Base-by-base conservation (phyloP, 495 filamentous ascomycete genomes). In the Penicillium ochrochloron region DNA sequence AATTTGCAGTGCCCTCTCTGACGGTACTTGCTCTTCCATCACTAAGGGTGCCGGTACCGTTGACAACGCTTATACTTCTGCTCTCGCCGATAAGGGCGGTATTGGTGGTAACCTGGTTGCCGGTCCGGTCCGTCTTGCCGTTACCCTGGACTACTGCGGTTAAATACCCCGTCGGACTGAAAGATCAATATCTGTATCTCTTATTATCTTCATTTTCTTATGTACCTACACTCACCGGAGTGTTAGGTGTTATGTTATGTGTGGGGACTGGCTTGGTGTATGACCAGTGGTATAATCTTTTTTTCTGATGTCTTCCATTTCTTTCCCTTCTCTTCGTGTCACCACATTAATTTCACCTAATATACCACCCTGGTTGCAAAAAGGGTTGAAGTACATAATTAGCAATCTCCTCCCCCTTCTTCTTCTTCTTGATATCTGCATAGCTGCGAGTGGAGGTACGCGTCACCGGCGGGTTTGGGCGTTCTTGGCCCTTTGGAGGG, bases 71-170 rank as follows among this genome's bases (percentile, higher is more conserved):
- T 80, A 80, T 34, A 77, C 70, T 15, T 48, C 44, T 17, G 65
- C 61, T 42, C 59, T 77, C 65, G 71, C 74, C 5, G 65, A 60
- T 27, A 35, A 70, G 33, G 78, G 73, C 68, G 78, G 78, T 50
- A 77, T 80, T 35, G 78, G 78, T 46, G 78, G 74, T 9, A 79
- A 79, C 65, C 60, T 80, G 42, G 51, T 55, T n/a, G 51, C 69
- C 54, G 75, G 71, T 25, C 58, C 73, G 51, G 65, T 76, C 33
- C 68, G 74, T 63, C 60, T 78, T 41, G 66, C 67, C 21, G 74
- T 73, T 31, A 62, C 57, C 25, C 55, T 78, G 19, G 73, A 74
- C 55, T 78, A 75, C 67, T 67, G 60, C 46, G 65, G 48, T 27
- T 76, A 70, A 71, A 56, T 17, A 58, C 23, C 11, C 35, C 2